Evolutionary conservation across 768 basidiomycete genomes (phyloP), one percentile per base, ranked within the genome.

Genomic region (Porphyrellus cyaneotinctus): DNA sequence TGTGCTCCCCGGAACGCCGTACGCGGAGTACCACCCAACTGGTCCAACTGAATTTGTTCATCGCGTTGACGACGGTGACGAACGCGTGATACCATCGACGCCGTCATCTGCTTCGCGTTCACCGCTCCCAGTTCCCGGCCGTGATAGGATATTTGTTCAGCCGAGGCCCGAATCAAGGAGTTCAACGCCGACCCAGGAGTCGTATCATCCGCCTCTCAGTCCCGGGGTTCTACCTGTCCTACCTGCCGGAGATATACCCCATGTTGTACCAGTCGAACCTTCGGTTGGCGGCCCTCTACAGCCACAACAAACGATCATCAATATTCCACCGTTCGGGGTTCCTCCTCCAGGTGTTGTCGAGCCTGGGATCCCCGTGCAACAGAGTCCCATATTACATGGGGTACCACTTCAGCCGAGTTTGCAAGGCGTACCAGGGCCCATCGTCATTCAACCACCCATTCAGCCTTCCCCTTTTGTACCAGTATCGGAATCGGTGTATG

Each of bases 1-100:
- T 10, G 72, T 77, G 20, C 67, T 78, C 47, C 75, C 61, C 23
- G 75, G 71, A n/a, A 46, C 39, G 4, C 54, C 56, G 11, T 59
- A 52, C 26, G 54, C 36, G 1, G 51, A 47, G 3, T 52, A 44
- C 38, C 56, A 32, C 38, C 46, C 53, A 2, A 46, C 35, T 2
- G 43, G 43, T 18, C 63, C 53, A 10, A 14, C 22, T 17, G 54
- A 47, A 17, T 58, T 53, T 28, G 9, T 26, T 38, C 49, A 58
- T 23, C 58, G 2, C 12, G 22, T 28, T 13, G 46, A 39, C 13
- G 60, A 62, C 2, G 24, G 8, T 15, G 68, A 61, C n/a, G 67
- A 58, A 9, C 31, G 20, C 26, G 53, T 59, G n/a, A 41, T 69
- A 44, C 67, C 69, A 7, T 37, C 58, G 0, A 49, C 64, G 22